Base-by-base conservation (phyloP, 2,329 filamentous ascomycete species). In the Pseudogymnoascus sp. region DNA sequence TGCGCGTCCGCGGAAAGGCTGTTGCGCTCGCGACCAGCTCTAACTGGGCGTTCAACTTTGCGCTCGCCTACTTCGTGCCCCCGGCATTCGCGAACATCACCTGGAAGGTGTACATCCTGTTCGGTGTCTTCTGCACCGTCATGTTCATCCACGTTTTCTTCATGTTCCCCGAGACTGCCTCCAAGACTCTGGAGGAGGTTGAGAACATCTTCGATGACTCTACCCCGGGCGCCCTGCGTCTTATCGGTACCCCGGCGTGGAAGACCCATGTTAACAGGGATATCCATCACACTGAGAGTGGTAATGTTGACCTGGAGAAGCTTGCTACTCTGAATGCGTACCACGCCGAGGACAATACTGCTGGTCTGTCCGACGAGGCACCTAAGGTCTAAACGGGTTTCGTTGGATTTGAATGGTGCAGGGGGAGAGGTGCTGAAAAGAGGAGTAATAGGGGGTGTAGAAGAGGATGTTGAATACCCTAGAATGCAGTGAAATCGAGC, bases 141-240 rank as follows among this genome's bases (percentile, higher is more conserved):
- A 81, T 81, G 73, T 80, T 81, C 63, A 69, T 80, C 62, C 80
- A 83, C 68, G 78, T 79, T 28, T 80, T 80, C 71, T 84, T 85
- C 68, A 69, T 80, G 60, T 85, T 85, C 74, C 83, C 83, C 0
- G 83, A 85, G 72, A 85, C 82, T 0, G 77, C 78, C 23, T 80
- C 81, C 62, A 83, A 83, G 75, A 80, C 80, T 0, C 76, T 85
- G 1, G 82, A 85, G 67, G 82, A 84, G 67, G 78, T 82, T 1
- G 79, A 80, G 60, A 73, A 74, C 43, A 79, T 83, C 63, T 83
- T 83, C 2, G 51, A 90, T 90, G 86, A 76, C 73, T 64, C 70
- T 79, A 28, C 14, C 16, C 62, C 62, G 23, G 54, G 54, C 31
- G 34, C 41, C 19, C 23, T 60, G 31, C 60, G 23, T 16, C 28